Evolutionary conservation across 108 stramenopile genomes (phyloP).

Genomic region (Cylindrotheca closterium): DNA sequence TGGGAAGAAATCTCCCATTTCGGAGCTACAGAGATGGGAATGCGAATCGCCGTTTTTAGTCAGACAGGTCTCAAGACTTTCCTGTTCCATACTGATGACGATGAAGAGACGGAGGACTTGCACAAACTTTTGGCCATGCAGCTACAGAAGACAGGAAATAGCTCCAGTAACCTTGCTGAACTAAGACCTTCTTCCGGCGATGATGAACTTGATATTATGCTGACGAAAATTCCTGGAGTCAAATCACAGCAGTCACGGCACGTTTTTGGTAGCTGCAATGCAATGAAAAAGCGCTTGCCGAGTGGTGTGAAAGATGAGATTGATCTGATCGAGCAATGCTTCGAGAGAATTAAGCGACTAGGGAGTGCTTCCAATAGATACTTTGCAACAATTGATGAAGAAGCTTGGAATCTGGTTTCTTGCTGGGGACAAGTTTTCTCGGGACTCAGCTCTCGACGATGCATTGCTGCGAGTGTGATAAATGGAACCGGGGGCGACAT

Average conservation of each 20-base stretch:
- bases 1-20: slow-evolving; percentile 84
- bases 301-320: slow-evolving; percentile 62
- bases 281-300: slow-evolving; percentile 26
- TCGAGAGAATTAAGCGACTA: slow-evolving; percentile 49
- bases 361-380: slow-evolving; percentile 53
- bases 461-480: slow-evolving; percentile 71
- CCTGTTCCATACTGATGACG: slow-evolving; percentile 48
- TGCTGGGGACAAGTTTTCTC: slow-evolving; percentile 72
- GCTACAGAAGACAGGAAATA: slow-evolving; percentile 57
- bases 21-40: slow-evolving; percentile 33
- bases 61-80: slow-evolving; percentile 59
- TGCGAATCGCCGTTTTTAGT: slow-evolving; percentile 65
- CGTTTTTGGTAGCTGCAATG: slow-evolving; percentile 74
- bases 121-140: slow-evolving; percentile 62
- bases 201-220: slow-evolving; percentile 42
- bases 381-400: slow-evolving; percentile 65
- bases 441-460: slow-evolving; percentile 69
- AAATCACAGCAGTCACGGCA: slow-evolving; percentile 49
- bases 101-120: slow-evolving; percentile 34
- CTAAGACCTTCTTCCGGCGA: slow-evolving; percentile 17
- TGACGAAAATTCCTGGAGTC: slow-evolving; percentile 64
- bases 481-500: slow-evolving; percentile 70
- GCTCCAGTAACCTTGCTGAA: slow-evolving; percentile 29
- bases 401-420: slow-evolving; percentile 71
- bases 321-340: slow-evolving; percentile 70